Percentiles rank a stretch among this genome's conserved stretches.
phyloP scores from a whole-genome alignment of 306 rosid species.

The Styphnolobium japonicum region DNA sequence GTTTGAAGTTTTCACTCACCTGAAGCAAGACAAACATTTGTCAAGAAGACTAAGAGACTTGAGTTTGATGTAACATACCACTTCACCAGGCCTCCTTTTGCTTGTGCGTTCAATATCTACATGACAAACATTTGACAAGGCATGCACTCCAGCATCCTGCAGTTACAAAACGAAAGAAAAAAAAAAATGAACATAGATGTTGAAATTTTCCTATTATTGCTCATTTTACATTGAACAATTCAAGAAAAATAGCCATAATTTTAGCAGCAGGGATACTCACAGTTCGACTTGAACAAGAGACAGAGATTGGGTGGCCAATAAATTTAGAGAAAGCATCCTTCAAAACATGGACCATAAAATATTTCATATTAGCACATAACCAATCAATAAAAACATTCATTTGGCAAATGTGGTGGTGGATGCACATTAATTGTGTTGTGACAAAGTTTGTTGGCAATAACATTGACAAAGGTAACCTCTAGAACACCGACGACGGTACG shows the following conservation, averaged over 20 bases:
- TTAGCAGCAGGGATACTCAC: constrained; percentile 45
- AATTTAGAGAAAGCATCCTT: constrained; percentile 90
- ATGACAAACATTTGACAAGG: constrained; percentile 89
- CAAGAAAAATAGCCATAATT: neutral
- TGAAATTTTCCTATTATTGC: neutral
- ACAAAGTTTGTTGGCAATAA: too few species aligned
- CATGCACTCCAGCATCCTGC: constrained; percentile 99
- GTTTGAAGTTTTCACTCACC: neutral
- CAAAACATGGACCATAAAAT: neutral
- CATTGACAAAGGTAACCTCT: too few species aligned
- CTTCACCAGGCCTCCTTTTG: constrained; percentile 91
- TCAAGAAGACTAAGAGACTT: constrained; percentile 1
- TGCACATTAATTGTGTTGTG: too few species aligned
- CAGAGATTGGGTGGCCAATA: constrained; percentile 71
- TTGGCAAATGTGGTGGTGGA: too few species aligned
- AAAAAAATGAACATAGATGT: neutral
- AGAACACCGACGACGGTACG: constrained; percentile 91
- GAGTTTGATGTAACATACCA: constrained; percentile 43
- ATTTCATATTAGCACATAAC: neutral
- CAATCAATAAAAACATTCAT: neutral
- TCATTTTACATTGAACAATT: neutral
- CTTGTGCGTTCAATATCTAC: constrained; percentile 85
- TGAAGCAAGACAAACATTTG: neutral
- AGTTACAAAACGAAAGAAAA: neutral
- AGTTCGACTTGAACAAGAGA: constrained; percentile 86